phyloP scores from a whole-genome alignment of 495 filamentous ascomycete genomes.

The Margaritispora aquatica region DNA sequence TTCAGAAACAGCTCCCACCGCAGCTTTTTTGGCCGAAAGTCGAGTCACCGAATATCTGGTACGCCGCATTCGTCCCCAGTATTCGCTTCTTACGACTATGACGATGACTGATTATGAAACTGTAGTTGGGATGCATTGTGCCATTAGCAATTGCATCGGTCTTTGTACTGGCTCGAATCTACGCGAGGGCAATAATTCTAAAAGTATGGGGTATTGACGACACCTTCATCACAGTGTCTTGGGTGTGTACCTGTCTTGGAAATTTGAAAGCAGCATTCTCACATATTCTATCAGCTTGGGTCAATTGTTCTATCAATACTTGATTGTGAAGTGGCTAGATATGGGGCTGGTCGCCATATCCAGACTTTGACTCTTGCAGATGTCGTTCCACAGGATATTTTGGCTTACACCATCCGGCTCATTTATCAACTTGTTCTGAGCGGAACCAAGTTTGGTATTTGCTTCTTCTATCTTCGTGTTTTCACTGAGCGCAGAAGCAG shows the following conservation, averaged over 20 bases:
- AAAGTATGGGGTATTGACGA: neutral
- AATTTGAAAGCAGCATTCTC: neutral
- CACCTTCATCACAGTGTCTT: neutral
- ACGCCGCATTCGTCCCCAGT: neutral
- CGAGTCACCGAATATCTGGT: neutral
- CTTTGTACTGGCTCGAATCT: neutral
- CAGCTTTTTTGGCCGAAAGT: neutral
- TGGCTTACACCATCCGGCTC: neutral
- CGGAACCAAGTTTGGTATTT: conserved; percentile 6
- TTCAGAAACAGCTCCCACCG: neutral
- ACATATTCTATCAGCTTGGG: neutral
- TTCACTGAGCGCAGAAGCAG: conserved; percentile 4
- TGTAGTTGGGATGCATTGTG: neutral
- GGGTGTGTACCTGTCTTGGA: neutral
- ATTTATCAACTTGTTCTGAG: conserved; percentile 6
- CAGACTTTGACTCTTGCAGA: neutral
- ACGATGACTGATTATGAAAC: neutral
- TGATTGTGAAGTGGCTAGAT: neutral
- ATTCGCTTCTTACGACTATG: neutral
- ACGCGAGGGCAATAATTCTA: neutral
- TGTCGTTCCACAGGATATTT: neutral
- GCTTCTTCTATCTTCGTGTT: conserved; percentile 8
- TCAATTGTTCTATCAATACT: neutral
- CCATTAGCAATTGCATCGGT: neutral
- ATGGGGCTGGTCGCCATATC: neutral